Conservation (phyloP, 495 filamentous ascomycete genomes). For the Talaromyces borbonicus region DNA sequence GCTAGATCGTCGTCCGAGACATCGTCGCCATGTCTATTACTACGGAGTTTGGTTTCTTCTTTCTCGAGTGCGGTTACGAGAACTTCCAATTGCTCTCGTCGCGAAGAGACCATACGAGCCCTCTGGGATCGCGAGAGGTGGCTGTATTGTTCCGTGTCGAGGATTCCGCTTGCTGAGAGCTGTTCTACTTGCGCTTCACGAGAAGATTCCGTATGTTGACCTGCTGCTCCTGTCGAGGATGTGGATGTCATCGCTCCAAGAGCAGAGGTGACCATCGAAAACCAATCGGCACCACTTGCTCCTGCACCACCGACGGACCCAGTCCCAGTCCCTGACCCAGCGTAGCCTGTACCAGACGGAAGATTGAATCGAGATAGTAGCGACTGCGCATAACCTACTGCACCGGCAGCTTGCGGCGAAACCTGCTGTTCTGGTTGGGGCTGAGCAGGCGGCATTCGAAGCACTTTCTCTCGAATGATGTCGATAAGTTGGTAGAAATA, state of each 20-base stretch:
- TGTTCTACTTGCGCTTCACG: constrained; percentile 40
- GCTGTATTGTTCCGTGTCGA: constrained; percentile 58
- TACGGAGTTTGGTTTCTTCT: constrained; percentile 48
- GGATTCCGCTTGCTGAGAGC: constrained; percentile 45
- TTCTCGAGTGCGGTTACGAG: constrained; percentile 65
- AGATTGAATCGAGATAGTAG: constrained; percentile 80
- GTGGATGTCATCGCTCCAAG: constrained; percentile 39
- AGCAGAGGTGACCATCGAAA: constrained; percentile 55
- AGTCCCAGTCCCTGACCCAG: too few species aligned
- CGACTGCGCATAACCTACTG: constrained; percentile 61
- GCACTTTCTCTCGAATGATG: constrained; percentile 57
- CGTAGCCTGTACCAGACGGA: constrained; percentile 42
- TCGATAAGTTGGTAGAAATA: constrained; percentile 77
- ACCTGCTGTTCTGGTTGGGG: constrained; percentile 27
- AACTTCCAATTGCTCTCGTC: constrained; percentile 60
- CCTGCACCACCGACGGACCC: constrained; percentile 38
- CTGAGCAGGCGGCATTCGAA: constrained; percentile 52
- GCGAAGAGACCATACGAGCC: constrained; percentile 57
- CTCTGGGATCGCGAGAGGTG: constrained; percentile 49
- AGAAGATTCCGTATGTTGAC: constrained; percentile 25
- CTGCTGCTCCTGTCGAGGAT: constrained; percentile 6
- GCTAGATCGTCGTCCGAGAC: constrained; percentile 37
- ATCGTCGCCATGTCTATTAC: constrained; percentile 21
- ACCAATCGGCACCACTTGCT: constrained; percentile 58
- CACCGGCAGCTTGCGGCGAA: constrained; percentile 38